These are phyloP conservation scores for Basidiobolus heterosporus DNA, from an alignment of 371 early-diverging fungal species.

Conservation along the genomic window DNA sequence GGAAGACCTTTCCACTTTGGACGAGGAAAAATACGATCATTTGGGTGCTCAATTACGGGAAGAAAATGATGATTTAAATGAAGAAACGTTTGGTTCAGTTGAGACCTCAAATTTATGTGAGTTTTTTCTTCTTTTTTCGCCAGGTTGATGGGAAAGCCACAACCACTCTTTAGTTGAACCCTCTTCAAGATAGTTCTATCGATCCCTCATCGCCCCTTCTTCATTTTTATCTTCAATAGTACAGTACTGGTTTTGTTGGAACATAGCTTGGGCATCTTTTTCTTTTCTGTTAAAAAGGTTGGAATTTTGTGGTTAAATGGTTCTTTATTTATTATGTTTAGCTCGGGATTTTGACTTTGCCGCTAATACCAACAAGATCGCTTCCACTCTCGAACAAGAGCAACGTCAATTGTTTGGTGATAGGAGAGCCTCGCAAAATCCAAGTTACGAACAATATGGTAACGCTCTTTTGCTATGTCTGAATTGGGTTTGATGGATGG, in stretches of 20 bases:
- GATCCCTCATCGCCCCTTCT: too few relatives aligned
- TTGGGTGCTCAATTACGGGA: constrained; percentile 37
- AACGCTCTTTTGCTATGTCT: constrained; percentile 6
- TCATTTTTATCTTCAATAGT: too few relatives aligned
- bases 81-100: constrained; percentile 67
- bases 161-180: too few relatives aligned
- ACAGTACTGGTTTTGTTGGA: too few relatives aligned
- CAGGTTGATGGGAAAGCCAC: background rate
- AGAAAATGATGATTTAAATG: constrained; percentile 61
- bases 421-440: constrained; percentile 3
- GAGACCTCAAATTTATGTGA: constrained; percentile 14
- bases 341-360: constrained; percentile 54
- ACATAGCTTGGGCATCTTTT: too few relatives aligned
- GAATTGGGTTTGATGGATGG: background rate
- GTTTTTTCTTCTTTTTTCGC: background rate
- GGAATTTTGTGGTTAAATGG: background rate
- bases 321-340: background rate
- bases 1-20: constrained; percentile 19
- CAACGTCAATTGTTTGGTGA: constrained; percentile 35
- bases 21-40: constrained; percentile 19
- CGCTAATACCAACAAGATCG: constrained; percentile 33
- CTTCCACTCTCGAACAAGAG: constrained; percentile 24
- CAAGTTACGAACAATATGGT: too few relatives aligned
- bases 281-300: background rate
- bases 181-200: too few relatives aligned